Evolutionary conservation across 129 eudicot genomes (phyloP).

Genomic region (Flaveria robusta): DNA sequence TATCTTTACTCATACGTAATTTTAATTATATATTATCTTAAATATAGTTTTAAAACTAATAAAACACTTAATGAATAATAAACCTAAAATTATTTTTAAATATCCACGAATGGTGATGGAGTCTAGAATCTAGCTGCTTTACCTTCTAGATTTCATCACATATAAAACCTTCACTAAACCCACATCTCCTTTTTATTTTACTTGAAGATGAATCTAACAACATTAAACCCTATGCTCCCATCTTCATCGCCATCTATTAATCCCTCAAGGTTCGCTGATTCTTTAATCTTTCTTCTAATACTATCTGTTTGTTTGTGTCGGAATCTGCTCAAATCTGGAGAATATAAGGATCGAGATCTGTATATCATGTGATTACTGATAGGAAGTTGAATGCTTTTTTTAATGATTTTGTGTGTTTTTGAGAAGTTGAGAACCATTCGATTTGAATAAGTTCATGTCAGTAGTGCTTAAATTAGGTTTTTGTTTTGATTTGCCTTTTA

Average conservation of each 20-base stretch:
- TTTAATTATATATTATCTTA: too few species aligned
- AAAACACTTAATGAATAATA: too few species aligned
- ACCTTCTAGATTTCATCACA: conserved; percentile 24
- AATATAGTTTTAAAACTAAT: too few species aligned
- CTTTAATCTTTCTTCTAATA: not conserved
- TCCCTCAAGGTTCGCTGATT: conserved; percentile 25
- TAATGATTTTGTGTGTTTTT: conserved; percentile 11
- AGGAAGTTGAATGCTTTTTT: not conserved
- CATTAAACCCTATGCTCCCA: conserved; percentile 30
- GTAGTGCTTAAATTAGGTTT: conserved; percentile 11
- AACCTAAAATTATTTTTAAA: not conserved
- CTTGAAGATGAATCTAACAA: conserved; percentile 14
- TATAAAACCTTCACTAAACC: conserved; percentile 35
- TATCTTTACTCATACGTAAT: too few species aligned
- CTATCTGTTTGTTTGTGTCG: not conserved
- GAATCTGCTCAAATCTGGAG: conserved; percentile 22
- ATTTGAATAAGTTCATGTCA: conserved; percentile 4
- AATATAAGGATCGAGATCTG: conserved; percentile 19
- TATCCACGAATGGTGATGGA: not conserved
- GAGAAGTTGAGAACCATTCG: conserved; percentile 1
- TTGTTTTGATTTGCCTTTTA: not conserved
- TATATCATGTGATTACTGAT: conserved; percentile 9
- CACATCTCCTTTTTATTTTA: not conserved
- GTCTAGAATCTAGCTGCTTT: conserved; percentile 11
- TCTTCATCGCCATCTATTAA: conserved; percentile 3